Evolutionary conservation across 805 yeast genomes (phyloP).

Genomic region (Starmerella tilneyi): DNA sequence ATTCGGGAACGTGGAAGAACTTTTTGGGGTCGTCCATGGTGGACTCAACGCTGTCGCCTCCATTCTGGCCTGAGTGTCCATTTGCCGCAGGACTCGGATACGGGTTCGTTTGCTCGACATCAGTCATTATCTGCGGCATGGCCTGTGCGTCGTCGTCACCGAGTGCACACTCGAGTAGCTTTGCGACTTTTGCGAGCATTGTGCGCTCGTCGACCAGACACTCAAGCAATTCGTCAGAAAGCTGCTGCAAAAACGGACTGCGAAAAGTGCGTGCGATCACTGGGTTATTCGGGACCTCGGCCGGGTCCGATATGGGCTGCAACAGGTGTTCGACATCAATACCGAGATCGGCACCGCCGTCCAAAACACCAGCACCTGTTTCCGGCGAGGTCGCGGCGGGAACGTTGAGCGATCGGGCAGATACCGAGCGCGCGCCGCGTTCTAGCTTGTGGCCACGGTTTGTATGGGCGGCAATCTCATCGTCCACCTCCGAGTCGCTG

Average conservation of each 20-base stretch:
- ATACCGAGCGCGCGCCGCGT: constrained; percentile 40
- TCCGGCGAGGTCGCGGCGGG: constrained; percentile 22
- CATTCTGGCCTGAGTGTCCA: constrained; percentile 3
- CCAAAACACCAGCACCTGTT: constrained; percentile 29
- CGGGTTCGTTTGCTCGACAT: constrained; percentile 4
- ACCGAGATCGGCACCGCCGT: constrained; percentile 40
- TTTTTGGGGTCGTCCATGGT: constrained; percentile 8
- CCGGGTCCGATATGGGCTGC: constrained; percentile 69
- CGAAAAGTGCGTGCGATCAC: constrained; percentile 59
- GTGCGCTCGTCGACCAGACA: constrained; percentile 73
- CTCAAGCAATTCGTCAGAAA: constrained; percentile 66
- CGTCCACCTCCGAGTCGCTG: constrained; percentile 26
- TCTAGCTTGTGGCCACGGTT: constrained; percentile 53
- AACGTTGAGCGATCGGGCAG: constrained; percentile 35
- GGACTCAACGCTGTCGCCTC: not conserved
- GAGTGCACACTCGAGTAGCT: constrained; percentile 63
- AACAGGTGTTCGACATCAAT: constrained; percentile 30
- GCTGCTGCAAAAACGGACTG: constrained; percentile 42
- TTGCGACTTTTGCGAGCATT: constrained; percentile 59
- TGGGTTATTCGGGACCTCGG: constrained; percentile 64
- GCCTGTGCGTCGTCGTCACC: constrained; percentile 64
- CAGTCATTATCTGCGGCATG: constrained; percentile 17
- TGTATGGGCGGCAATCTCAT: constrained; percentile 23
- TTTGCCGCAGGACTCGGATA: constrained; percentile 17
- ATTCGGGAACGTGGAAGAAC: constrained; percentile 55